Evolutionary conservation across 164 flowering plant species (phyloP).

Genomic region (Cinnamomum chago): DNA sequence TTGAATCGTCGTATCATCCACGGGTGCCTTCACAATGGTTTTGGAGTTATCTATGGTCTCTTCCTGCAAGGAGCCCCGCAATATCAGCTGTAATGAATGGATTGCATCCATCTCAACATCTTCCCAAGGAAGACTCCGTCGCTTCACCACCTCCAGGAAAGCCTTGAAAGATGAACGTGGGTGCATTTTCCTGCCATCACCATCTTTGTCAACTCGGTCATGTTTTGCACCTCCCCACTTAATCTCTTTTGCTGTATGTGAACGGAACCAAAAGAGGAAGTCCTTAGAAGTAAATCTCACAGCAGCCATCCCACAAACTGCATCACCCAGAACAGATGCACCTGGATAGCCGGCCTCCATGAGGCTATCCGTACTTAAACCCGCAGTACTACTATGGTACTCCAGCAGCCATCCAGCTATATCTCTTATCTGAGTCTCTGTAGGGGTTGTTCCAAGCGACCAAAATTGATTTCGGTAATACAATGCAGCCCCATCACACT

Average conservation of each 20-base stretch:
- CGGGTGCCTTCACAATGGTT: slow-evolving; percentile 42
- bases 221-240: slow-evolving; percentile 91
- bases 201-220: slow-evolving; percentile 63
- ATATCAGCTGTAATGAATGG: slow-evolving; percentile 80
- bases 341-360: slow-evolving; percentile 67
- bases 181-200: slow-evolving; percentile 69
- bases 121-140: slow-evolving; percentile 77
- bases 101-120: slow-evolving; percentile 85
- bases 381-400: slow-evolving; percentile 45
- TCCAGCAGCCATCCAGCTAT: slow-evolving; percentile 55
- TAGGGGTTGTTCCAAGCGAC: slow-evolving; percentile 70
- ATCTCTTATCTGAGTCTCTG: slow-evolving; percentile 56
- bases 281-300: slow-evolving; percentile 49
- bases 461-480: slow-evolving; percentile 44
- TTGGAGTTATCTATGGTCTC: slow-evolving; percentile 34
- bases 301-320: slow-evolving; percentile 84
- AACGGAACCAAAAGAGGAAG: slow-evolving; percentile 78
- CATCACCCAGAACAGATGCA: slow-evolving; percentile 53
- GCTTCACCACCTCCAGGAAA: slow-evolving; percentile 74
- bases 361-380: slow-evolving; percentile 76
- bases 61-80: slow-evolving; percentile 61
- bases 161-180: slow-evolving; percentile 90
- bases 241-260: slow-evolving; percentile 68
- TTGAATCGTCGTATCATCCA: slow-evolving; percentile 33
- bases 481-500: slow-evolving; percentile 80